Conservation (phyloP, 768 basidiomycete species). For the Pleurotus eryngii region DNA sequence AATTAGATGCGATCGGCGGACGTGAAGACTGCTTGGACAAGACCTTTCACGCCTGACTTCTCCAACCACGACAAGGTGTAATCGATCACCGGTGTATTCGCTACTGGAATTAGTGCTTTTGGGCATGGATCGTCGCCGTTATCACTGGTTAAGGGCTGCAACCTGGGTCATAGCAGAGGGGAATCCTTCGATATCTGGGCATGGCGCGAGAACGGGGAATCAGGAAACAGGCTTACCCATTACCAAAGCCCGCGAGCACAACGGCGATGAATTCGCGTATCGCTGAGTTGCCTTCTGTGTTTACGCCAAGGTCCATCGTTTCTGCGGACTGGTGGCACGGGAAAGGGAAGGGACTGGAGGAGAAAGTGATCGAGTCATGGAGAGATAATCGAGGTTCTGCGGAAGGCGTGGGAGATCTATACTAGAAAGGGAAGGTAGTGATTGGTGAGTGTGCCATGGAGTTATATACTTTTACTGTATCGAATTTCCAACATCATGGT, state of each 20-base stretch:
- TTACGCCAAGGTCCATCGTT: constrained; percentile 64
- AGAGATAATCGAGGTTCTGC: neutral
- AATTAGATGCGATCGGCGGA: constrained; percentile 6
- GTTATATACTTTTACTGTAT: no score
- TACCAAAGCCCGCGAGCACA: constrained; percentile 89
- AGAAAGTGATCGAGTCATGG: neutral
- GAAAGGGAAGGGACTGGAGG: constrained; percentile 3
- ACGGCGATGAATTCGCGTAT: constrained; percentile 85
- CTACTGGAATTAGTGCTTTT: constrained; percentile 85
- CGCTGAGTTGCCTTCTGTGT: constrained; percentile 43
- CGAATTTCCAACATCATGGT: neutral
- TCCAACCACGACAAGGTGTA: constrained; percentile 85
- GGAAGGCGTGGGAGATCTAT: constrained; percentile 6
- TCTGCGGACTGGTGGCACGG: neutral
- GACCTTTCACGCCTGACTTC: constrained; percentile 80
- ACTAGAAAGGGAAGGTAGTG: neutral
- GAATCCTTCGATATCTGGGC: constrained; percentile 10
- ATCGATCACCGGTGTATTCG: constrained; percentile 84
- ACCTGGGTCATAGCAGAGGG: constrained; percentile 36
- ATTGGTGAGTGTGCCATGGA: no score
- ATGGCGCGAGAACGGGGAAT: neutral
- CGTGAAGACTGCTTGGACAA: constrained; percentile 12
- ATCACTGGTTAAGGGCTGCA: constrained; percentile 71
- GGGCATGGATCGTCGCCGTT: constrained; percentile 81
- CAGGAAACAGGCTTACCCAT: constrained; percentile 55